A percentile compares a stretch with the other conserved stretches of the same genome.
Evolutionary conservation across 2,329 filamentous ascomycete genomes (phyloP).

Genomic region (Emericellopsis atlantica): DNA sequence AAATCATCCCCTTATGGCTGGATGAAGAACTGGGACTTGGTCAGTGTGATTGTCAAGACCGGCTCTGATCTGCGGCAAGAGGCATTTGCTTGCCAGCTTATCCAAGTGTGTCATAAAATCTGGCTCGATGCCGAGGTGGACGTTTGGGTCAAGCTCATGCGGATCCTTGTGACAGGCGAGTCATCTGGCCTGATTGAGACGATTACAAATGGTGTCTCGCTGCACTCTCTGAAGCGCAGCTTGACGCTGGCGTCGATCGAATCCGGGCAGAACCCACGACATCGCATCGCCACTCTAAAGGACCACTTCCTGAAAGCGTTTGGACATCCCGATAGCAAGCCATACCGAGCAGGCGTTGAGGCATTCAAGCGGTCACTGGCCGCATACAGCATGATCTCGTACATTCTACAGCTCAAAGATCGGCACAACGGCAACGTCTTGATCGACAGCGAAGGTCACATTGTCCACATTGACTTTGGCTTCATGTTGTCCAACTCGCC

Average conservation of each 20-base stretch:
- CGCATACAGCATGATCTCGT: slow-evolving; percentile 76
- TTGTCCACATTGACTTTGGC: slow-evolving; percentile 81
- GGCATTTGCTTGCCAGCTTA: slow-evolving; percentile 77
- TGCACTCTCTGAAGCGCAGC: slow-evolving; percentile 74
- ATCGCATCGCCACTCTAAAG: slow-evolving; percentile 66
- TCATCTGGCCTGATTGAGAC: slow-evolving; percentile 78
- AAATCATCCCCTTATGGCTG: slow-evolving; percentile 76
- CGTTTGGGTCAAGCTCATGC: slow-evolving; percentile 85
- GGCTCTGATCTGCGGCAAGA: slow-evolving; percentile 74
- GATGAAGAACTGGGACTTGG: slow-evolving; percentile 83
- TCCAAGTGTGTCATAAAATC: slow-evolving; percentile 68
- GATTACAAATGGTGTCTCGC: slow-evolving; percentile 78
- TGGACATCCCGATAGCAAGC: slow-evolving; percentile 54
- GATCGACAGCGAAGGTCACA: slow-evolving; percentile 75
- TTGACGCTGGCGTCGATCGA: slow-evolving; percentile 66
- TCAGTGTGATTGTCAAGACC: slow-evolving; percentile 82
- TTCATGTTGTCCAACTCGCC: slow-evolving; percentile 85
- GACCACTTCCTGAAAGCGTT: slow-evolving; percentile 78
- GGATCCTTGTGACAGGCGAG: slow-evolving; percentile 75
- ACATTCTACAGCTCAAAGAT: slow-evolving; percentile 74
- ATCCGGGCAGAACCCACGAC: slow-evolving; percentile 57
- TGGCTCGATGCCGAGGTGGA: slow-evolving; percentile 63
- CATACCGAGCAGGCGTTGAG: slow-evolving; percentile 59
- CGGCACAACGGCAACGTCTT: slow-evolving; percentile 79
- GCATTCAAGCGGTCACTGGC: slow-evolving; percentile 74